Base-by-base conservation (phyloP, 805 yeast species). In the Komagataella pseudopastoris region DNA sequence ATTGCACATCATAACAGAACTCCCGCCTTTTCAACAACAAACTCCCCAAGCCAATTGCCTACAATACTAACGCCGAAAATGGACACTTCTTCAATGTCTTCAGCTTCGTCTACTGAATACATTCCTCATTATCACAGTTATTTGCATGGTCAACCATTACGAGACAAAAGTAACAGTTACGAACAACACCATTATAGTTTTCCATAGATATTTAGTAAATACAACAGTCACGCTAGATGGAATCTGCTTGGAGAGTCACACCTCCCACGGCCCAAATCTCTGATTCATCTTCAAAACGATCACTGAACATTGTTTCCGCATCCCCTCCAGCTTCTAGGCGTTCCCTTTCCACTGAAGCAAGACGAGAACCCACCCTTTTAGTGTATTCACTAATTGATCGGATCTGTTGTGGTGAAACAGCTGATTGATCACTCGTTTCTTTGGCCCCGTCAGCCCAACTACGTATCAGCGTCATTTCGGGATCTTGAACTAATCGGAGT, bases 191-290 rank as follows among this genome's bases (percentile, higher is more conserved):
- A 18, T 5, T 45, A 46, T 23, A 20, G 30, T 47, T 46, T 10
- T 12, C 50, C 17, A 23, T 50, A 49, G 47, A 43, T 10, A 30
- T 8, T 8, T 39, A 49, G 17, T 45, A 23, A 44, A 20, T 20
- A 43, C 52, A 23, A 43, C 47, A 47, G n/a, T 46, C 20, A 36
- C 51, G 49, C 46, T 20, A 23, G 5, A 49, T 50, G 20, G 16
- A 23, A 20, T 30, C n/a, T 16, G 8, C 16, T 44, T 36, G 20
- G 44, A 77, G 49, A 53, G 80, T 85, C 53, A 79, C 80, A 46
- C 84, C 81, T 51, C 95, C 93, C 58, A 87, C 83, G 4, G 91
- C 82, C 96, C 96, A 88, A 23, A 89, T 81, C 65, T 90, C 96
- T 49, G 66, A 69, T 61, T 85, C 93, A 64, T 90, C 96, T 68